Percentiles rank a stretch among this genome's conserved stretches.
Evolutionary conservation across 73 alveolate genomes (phyloP).

Genomic region (Vitrella brassicaformis): DNA sequence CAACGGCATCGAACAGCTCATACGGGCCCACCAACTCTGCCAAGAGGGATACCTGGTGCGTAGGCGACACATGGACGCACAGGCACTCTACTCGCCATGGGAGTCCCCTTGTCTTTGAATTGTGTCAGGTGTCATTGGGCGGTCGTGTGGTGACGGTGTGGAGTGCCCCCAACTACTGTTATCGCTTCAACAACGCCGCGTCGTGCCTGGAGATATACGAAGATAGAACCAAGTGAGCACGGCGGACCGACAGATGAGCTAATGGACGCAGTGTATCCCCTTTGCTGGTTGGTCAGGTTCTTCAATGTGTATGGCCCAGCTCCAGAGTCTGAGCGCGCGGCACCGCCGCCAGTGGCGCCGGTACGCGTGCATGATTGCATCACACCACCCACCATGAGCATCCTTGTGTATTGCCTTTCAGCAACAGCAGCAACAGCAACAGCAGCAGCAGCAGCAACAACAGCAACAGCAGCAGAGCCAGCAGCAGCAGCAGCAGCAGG

Average conservation of each 20-base stretch:
- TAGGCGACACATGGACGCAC: background rate
- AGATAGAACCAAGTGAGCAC: background rate
- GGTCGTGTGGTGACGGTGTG: constrained; percentile 72
- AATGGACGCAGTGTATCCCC: no score
- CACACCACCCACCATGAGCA: no score
- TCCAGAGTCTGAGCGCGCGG: constrained; percentile 25
- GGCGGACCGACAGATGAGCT: no score
- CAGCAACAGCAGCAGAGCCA: no score
- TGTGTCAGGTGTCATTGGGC: constrained; percentile 59
- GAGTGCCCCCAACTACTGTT: constrained; percentile 84
- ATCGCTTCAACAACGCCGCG: constrained; percentile 33
- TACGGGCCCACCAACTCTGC: constrained; percentile 84
- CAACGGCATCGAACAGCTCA: constrained; percentile 62
- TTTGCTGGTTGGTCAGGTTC: constrained; percentile 16
- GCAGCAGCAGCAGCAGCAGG: no score
- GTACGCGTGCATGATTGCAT: no score
- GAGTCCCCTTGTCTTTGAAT: no score
- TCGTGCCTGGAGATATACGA: constrained; percentile 20
- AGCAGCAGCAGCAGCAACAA: no score
- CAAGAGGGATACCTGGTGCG: constrained; percentile 64
- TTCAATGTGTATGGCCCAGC: constrained; percentile 28
- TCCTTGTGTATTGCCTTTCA: no score
- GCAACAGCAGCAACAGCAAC: no score
- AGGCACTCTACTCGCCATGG: no score
- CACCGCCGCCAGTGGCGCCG: no score